Conservation (phyloP, 2,329 filamentous ascomycete species). For the Penicillium freii region DNA sequence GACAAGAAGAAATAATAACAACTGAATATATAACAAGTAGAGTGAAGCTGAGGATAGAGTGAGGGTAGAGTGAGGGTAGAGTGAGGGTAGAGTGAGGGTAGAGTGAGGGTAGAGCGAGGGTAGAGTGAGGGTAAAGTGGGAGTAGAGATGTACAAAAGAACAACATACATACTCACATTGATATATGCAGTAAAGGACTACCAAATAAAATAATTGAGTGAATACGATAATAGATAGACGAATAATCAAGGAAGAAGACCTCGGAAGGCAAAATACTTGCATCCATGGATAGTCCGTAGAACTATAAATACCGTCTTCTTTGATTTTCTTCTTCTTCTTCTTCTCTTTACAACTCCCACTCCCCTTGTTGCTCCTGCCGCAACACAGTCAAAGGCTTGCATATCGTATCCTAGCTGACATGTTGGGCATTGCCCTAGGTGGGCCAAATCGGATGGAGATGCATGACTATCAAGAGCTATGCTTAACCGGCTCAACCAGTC, state of each 20-base stretch:
- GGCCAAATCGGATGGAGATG: too few species aligned
- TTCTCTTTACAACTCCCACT: not conserved
- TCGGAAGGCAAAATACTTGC: not conserved
- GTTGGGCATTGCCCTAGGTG: too few species aligned
- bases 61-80: not conserved
- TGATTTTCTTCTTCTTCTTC: not conserved
- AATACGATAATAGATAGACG: not conserved
- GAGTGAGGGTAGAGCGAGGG: not conserved
- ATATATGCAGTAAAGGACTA: not conserved
- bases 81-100: not conserved
- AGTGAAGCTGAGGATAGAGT: not conserved
- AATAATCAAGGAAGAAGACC: not conserved
- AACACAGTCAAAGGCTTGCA: too few species aligned
- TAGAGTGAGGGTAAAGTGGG: not conserved
- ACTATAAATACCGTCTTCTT: not conserved
- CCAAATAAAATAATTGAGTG: too few species aligned
- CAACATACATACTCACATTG: not conserved
- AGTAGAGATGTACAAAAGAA: not conserved
- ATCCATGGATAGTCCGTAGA: not conserved
- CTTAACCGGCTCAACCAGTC: too few species aligned
- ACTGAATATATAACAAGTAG: too few species aligned
- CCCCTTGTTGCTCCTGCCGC: too few species aligned
- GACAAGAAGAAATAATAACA: too few species aligned
- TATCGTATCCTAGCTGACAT: too few species aligned
- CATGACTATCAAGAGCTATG: too few species aligned